Conservation (phyloP, 495 filamentous ascomycete species). For the Collariella sp. region DNA sequence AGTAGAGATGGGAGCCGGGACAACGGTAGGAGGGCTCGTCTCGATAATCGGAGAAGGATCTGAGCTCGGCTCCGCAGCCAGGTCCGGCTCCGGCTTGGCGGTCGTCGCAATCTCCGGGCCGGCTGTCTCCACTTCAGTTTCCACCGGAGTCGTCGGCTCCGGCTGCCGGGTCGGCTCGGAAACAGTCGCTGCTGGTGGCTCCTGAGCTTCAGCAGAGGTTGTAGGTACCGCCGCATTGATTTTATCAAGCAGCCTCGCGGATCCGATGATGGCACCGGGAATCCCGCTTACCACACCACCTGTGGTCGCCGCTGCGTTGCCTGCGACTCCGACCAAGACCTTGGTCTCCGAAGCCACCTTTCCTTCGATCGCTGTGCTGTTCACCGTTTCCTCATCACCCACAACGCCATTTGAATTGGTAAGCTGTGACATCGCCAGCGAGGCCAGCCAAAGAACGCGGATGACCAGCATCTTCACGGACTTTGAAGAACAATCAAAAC, state of each 20-base stretch:
- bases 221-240: background rate
- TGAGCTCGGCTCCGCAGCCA: background rate
- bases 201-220: background rate
- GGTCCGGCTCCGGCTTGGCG: background rate
- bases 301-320: background rate
- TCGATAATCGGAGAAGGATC: conserved; percentile 1
- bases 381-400: conserved; percentile 1
- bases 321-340: background rate
- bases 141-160: background rate
- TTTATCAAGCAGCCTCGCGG: background rate
- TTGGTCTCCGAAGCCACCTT: background rate
- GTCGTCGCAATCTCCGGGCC: background rate
- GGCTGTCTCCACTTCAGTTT: conserved; percentile 7
- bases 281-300: background rate
- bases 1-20: background rate
- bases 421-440: conserved; percentile 21
- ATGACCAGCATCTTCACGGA: conserved; percentile 26
- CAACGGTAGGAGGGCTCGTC: background rate
- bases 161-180: conserved; percentile 1
- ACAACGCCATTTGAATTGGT: conserved; percentile 7
- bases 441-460: conserved; percentile 22
- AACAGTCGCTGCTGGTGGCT: background rate
- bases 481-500: conserved; percentile 4
- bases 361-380: background rate
- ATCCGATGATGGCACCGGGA: conserved; percentile 1